Evolutionary conservation across 169 alveolate genomes (phyloP), one percentile per base, ranked within the genome.

Genomic region (Cystoisospora suis): DNA sequence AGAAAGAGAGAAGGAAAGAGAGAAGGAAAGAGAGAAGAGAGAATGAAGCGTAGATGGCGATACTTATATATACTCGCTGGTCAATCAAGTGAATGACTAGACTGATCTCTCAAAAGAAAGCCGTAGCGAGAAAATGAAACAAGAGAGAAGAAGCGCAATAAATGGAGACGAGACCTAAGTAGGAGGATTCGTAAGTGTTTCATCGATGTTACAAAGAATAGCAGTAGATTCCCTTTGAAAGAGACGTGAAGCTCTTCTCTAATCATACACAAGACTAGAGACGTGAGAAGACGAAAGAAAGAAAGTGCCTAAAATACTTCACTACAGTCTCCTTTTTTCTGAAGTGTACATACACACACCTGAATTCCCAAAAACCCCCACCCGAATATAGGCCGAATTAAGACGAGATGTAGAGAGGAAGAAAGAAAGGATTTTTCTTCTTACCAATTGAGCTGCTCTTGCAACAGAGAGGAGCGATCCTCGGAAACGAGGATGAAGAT

Each of bases 391-490:
- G n/a, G n/a, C n/a, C 65, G 65, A 23, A 12, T 12, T 12, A 53
- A 23, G 23, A 12, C 65, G 65, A 23, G 65, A 53, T 23, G 65
- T 12, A 23, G 23, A 53, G 23, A 53, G 65, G 65, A 53, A 23
- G 65, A 23, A 53, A n/a, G n/a, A n/a, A n/a, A n/a, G n/a, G n/a
- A n/a, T n/a, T n/a, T n/a, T n/a, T n/a, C n/a, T n/a, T n/a, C 75
- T 32, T 40, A 87, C 91, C 47, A 87, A 87, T 47, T 75, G 91
- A 40, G 72, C 40, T 4, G 87, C 87, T 49, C 86, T 86, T 45
- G 81, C 91, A 34, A 87, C 79, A 3, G 75, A 58, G 15, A 87
- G 87, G 65, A 87, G 80, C 2, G 91, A 87, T 20, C 81, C 91
- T n/a, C 81, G 86, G 87, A 87, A 81, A 34, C 65, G 87, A 23